phyloP scores from a whole-genome alignment of 495 filamentous ascomycete genomes.

The Aspergillus avenaceus region DNA sequence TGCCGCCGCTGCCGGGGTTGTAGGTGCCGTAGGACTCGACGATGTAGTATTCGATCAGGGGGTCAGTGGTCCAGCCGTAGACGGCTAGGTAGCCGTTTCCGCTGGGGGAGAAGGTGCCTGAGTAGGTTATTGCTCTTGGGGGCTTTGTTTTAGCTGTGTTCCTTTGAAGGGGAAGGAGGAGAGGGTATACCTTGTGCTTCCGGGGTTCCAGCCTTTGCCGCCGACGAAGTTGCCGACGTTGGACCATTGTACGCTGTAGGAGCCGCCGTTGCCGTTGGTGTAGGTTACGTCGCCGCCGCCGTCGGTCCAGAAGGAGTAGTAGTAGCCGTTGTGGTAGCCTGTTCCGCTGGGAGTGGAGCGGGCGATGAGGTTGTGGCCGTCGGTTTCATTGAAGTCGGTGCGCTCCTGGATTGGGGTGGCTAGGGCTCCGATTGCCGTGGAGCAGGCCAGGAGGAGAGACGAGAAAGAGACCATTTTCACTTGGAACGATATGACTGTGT shows the following conservation, averaged over 20 bases:
- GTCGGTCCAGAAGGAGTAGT: constrained; percentile 62
- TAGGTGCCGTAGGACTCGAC: constrained; percentile 55
- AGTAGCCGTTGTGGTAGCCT: constrained; percentile 55
- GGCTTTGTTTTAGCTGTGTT: not conserved
- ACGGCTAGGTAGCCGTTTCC: constrained; percentile 59
- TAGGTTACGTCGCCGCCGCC: constrained; percentile 47
- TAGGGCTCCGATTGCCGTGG: not conserved
- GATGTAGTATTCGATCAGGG: constrained; percentile 63
- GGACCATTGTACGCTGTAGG: constrained; percentile 54
- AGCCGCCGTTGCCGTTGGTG: constrained; percentile 52
- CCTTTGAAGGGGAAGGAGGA: not conserved
- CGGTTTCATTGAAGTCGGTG: constrained; percentile 12
- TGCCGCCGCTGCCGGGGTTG: constrained; percentile 45
- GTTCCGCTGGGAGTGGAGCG: constrained; percentile 29
- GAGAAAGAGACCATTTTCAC: constrained; percentile 7
- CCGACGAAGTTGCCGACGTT: constrained; percentile 56
- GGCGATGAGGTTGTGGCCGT: constrained; percentile 12
- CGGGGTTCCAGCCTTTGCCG: constrained; percentile 59
- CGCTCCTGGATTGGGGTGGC: not conserved
- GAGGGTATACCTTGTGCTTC: constrained; percentile 32
- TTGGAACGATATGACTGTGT: not conserved
- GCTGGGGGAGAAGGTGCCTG: constrained; percentile 49
- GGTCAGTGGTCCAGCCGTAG: constrained; percentile 60
- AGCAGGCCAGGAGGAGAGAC: not conserved
- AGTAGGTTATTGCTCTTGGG: constrained; percentile 49